Conservation (phyloP, 768 basidiomycete genomes). For the Amanita inopinata region DNA sequence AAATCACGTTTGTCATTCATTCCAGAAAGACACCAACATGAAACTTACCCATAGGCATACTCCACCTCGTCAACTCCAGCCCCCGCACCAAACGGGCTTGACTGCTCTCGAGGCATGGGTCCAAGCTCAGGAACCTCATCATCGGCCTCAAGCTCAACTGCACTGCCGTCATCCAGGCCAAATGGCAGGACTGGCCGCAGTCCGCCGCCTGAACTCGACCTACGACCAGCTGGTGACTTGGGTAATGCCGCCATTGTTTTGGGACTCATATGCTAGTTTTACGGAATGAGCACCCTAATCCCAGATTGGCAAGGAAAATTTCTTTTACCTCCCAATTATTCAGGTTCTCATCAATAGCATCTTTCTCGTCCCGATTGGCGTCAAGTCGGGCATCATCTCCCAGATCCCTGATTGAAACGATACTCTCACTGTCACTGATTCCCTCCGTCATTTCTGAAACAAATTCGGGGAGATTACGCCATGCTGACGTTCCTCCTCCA, state of each 20-base stretch:
- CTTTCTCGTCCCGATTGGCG: conserved; percentile 49
- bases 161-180: conserved; percentile 68
- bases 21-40: not conserved
- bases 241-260: conserved; percentile 91
- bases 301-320: conserved; percentile 15
- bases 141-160: conserved; percentile 64
- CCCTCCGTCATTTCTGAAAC: conserved; percentile 75
- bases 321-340: conserved; percentile 98
- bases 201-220: conserved; percentile 77
- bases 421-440: conserved; percentile 92
- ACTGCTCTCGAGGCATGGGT: conserved; percentile 65
- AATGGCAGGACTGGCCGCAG: conserved; percentile 72
- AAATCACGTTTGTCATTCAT: not conserved
- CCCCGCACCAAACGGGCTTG: conserved; percentile 65
- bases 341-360: conserved; percentile 65
- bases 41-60: conserved; percentile 72
- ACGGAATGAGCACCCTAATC: not conserved
- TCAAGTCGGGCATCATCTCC: conserved; percentile 70
- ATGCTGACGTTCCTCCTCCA: conserved; percentile 44
- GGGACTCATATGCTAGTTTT: conserved; percentile 81
- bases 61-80: conserved; percentile 88
- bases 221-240: conserved; percentile 80
- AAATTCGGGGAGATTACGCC: conserved; percentile 75
- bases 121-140: conserved; percentile 66
- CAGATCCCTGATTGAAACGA: conserved; percentile 82